phyloP scores from a whole-genome alignment of 768 basidiomycete genomes.

The Coprinopsis sp. region DNA sequence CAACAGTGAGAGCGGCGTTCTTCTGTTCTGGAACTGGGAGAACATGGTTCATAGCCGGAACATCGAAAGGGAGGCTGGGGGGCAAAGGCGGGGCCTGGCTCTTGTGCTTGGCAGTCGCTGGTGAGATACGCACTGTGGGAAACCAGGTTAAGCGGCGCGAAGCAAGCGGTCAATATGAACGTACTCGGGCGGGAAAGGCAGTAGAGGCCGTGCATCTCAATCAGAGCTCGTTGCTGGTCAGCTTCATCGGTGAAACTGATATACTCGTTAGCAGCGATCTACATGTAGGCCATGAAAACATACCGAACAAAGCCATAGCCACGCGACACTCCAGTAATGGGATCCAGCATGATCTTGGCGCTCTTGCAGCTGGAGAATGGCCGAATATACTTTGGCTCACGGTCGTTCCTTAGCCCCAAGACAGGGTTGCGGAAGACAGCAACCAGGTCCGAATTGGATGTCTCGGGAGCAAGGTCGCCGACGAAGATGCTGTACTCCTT shows the following conservation, averaged over 20 bases:
- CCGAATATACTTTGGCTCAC: conserved; percentile 83
- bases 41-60: conserved; percentile 41
- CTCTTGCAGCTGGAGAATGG: conserved; percentile 92
- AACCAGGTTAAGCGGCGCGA: conserved; percentile 25
- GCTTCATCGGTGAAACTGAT: conserved; percentile 79
- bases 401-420: conserved; percentile 76
- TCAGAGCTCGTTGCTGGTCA: conserved; percentile 85
- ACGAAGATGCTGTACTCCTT: conserved; percentile 95
- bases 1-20: conserved; percentile 38
- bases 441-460: conserved; percentile 93
- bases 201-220: conserved; percentile 89
- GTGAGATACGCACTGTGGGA: conserved; percentile 78
- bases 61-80: conserved; percentile 38
- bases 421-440: conserved; percentile 90
- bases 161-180: conserved; percentile 23
- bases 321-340: conserved; percentile 80
- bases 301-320: conserved; percentile 93
- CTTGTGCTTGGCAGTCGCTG: conserved; percentile 86
- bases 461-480: conserved; percentile 89
- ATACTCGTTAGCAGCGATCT: conserved; percentile 12
- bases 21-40: conserved; percentile 35
- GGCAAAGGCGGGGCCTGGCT: conserved; percentile 9
- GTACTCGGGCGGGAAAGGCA: conserved; percentile 84
- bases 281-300: conserved; percentile 18
- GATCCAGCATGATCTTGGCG: conserved; percentile 93